Percentiles rank a stretch among this genome's conserved stretches.
phyloP scores from a whole-genome alignment of 306 rosid genomes.

The Datisca glomerata region DNA sequence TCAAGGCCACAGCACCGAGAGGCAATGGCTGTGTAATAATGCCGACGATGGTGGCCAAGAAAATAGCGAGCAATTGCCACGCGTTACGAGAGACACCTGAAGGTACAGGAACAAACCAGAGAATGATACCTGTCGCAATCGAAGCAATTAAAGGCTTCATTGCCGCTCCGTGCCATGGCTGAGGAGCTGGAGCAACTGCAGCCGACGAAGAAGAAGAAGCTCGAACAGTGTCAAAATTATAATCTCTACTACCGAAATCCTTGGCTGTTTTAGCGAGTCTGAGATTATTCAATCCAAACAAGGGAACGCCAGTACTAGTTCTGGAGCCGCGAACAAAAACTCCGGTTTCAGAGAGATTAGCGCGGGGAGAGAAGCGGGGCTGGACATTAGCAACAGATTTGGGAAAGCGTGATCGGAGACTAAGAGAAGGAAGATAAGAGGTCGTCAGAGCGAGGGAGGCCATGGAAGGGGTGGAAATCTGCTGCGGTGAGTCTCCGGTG shows the following conservation, averaged over 20 bases:
- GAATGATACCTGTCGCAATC: slow-evolving; percentile 50
- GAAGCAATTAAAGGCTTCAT: slow-evolving; percentile 72
- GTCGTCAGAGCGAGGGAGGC: slow-evolving; percentile 63
- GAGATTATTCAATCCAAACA: neutral
- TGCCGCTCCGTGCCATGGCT: slow-evolving; percentile 87
- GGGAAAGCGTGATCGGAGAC: slow-evolving; percentile 48
- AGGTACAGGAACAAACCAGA: slow-evolving; percentile 88
- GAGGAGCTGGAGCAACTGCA: slow-evolving; percentile 18
- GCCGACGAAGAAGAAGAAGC: slow-evolving; percentile 25
- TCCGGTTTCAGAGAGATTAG: slow-evolving; percentile 5
- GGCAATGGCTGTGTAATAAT: slow-evolving; percentile 90
- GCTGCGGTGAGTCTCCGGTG: slow-evolving; percentile 14
- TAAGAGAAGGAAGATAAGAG: slow-evolving; percentile 36
- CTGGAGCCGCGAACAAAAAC: slow-evolving; percentile 11
- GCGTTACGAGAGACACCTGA: slow-evolving; percentile 63
- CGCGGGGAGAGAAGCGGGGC: slow-evolving; percentile 12
- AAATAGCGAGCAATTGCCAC: slow-evolving; percentile 84
- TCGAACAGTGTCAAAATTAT: slow-evolving; percentile 5
- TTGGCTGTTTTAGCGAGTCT: slow-evolving; percentile 7
- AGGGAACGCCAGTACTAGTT: slow-evolving; percentile 11
- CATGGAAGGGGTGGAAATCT: slow-evolving; percentile 25
- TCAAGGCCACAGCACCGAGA: slow-evolving; percentile 80
- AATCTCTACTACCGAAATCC: slow-evolving; percentile 1
- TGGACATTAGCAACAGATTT: slow-evolving; percentile 5
- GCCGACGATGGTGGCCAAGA: slow-evolving; percentile 85